Evolutionary conservation across 2,329 filamentous ascomycete species (phyloP), one percentile per base, ranked within the genome.

Genomic region (Falciphora oryzae): DNA sequence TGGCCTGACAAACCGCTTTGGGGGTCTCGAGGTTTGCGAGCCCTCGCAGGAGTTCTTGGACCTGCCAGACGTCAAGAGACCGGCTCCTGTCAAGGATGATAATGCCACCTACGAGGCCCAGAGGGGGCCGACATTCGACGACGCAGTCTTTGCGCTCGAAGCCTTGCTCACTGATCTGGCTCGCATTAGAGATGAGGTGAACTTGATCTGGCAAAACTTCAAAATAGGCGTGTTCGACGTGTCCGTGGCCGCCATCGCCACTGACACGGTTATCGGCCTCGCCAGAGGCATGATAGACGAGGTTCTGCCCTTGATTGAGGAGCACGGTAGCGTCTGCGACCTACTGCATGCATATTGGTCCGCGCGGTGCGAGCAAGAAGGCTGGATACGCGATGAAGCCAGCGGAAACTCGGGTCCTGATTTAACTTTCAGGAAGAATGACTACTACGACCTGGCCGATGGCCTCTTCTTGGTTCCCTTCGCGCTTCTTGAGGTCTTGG

Each of bases 241-340:
- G 2, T 68, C 69, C 5, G 70, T 73, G 7, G 73, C 73, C 1
- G 73, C 76, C n/a, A 64, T 79, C 27, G 71, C 75, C 0, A 77
- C 76, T 13, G 75, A 78, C 57, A 76, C 75, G 1, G 75, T 73
- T 16, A 69, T 76, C 22, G 69, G 72, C 11, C 69, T 80, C 2
- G 75, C 73, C 2, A 70, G 72, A 2, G 68, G 70, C 31, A 65
- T 77, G 62, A 75, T 73, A 44, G 71, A 75, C 0, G 72, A 75
- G 1, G 69, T 74, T 0, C 8, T 61, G 0, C 71, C 72, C 0
- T 29, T 72, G 18, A 63, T 76, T 4, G 59, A 71, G 3, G 29
- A 58, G 0, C 63, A 71, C 10, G 69, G 71, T 0, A 73, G 72
- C 16, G 31, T 70, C 38, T 59, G 58, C 28, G 29, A 25, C 2